Conservation (phyloP, 257 asterid species). For the Gentiana straminea region DNA sequence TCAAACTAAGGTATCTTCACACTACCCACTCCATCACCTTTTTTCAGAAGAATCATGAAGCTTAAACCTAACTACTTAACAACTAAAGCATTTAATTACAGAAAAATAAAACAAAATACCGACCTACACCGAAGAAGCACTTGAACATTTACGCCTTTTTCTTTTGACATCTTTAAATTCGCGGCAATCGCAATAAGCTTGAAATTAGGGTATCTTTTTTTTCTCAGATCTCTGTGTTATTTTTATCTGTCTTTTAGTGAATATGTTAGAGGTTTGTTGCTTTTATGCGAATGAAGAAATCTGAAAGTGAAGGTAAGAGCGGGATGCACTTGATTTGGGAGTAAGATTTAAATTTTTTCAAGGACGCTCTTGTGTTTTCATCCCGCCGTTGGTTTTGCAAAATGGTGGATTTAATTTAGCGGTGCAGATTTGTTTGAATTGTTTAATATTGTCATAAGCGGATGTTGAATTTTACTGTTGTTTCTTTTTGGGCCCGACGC, state of each 20-base stretch:
- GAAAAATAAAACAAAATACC: background rate
- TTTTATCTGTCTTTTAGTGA: too few relatives aligned
- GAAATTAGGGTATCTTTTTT: background rate
- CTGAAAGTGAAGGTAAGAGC: slow-evolving; percentile 20
- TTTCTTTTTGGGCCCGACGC: background rate
- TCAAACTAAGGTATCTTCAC: background rate
- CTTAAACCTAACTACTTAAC: background rate
- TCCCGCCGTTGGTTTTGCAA: slow-evolving; percentile 16
- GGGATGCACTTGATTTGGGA: slow-evolving; percentile 20
- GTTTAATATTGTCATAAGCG: background rate
- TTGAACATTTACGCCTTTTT: slow-evolving; percentile 87
- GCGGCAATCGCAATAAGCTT: background rate
- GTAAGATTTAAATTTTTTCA: slow-evolving; percentile 26
- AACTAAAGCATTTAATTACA: background rate
- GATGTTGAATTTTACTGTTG: background rate
- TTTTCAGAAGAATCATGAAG: too few relatives aligned
- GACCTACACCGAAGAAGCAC: slow-evolving; percentile 97
- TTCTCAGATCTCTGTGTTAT: slow-evolving; percentile 7
- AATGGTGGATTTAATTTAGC: slow-evolving; percentile 1
- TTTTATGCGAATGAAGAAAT: slow-evolving; percentile 15
- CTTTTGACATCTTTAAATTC: slow-evolving; percentile 45
- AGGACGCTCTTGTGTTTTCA: slow-evolving; percentile 21
- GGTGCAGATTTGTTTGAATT: background rate
- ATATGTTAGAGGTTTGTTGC: background rate
- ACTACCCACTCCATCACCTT: background rate